These are phyloP conservation scores for Pulveroboletus ravenelii DNA, from an alignment of 768 basidiomycete species.

Conservation along the genomic window DNA sequence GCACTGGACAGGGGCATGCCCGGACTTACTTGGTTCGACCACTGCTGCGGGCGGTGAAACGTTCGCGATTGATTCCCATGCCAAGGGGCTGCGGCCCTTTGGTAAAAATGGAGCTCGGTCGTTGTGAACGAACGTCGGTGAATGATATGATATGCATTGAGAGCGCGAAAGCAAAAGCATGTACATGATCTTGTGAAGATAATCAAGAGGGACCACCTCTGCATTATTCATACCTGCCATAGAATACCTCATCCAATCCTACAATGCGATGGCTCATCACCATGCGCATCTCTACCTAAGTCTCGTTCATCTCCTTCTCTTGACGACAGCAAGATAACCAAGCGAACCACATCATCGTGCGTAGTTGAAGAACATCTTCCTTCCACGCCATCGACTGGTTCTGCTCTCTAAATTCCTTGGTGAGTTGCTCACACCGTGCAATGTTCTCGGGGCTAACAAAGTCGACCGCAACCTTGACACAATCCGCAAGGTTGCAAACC, in stretches of 20 bases:
- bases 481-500: constrained; percentile 92
- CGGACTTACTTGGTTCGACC: too few relatives aligned
- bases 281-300: constrained; percentile 1
- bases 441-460: constrained; percentile 96
- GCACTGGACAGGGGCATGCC: too few relatives aligned
- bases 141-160: constrained; percentile 9
- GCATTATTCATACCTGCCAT: constrained; percentile 24
- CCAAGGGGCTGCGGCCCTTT: too few relatives aligned
- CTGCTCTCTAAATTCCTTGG: constrained; percentile 84
- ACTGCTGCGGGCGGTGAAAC: too few relatives aligned
- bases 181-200: constrained; percentile 20
- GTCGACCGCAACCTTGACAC: constrained; percentile 92
- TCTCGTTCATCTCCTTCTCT: constrained; percentile 39
- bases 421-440: constrained; percentile 76
- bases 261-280: constrained; percentile 14
- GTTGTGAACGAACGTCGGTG: too few relatives aligned
- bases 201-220: constrained; percentile 23
- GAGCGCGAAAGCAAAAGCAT: constrained; percentile 21
- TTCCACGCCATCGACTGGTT: constrained; percentile 89
- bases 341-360: constrained; percentile 92
- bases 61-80: too few relatives aligned
- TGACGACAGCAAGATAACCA: constrained; percentile 69
- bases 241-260: constrained; percentile 24
- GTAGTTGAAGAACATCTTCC: constrained; percentile 86
- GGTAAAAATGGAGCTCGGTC: too few relatives aligned